phyloP scores from a whole-genome alignment of 768 basidiomycete genomes.

The Auricularia cornea region DNA sequence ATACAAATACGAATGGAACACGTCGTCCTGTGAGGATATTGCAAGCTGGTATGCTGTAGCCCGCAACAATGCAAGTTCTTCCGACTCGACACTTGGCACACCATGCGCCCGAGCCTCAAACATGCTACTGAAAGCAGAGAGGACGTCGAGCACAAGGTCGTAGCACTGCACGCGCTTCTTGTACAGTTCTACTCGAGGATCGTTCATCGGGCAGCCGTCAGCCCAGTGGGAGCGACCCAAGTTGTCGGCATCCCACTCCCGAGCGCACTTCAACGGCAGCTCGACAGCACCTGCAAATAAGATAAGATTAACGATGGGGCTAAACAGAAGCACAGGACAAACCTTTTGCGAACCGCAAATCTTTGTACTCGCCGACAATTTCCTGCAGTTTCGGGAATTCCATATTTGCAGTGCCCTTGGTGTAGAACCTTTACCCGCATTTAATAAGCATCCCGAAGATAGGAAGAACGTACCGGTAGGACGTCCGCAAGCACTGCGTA shows the following conservation, averaged over 20 bases:
- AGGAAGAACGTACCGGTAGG: constrained; percentile 53
- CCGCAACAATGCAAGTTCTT: constrained; percentile 62
- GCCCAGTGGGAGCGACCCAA: constrained; percentile 72
- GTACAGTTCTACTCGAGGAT: constrained; percentile 48
- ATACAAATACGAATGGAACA: constrained; percentile 91
- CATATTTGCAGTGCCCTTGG: constrained; percentile 77
- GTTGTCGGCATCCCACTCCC: constrained; percentile 65
- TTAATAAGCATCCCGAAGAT: constrained; percentile 1
- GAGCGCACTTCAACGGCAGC: constrained; percentile 77
- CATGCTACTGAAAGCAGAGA: constrained; percentile 60
- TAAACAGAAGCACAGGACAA: constrained; percentile 10
- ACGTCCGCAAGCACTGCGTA: constrained; percentile 75
- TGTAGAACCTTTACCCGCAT: constrained; percentile 57
- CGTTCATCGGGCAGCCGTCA: constrained; percentile 46
- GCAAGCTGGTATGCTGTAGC: constrained; percentile 82
- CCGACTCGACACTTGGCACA: constrained; percentile 20
- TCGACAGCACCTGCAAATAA: constrained; percentile 68
- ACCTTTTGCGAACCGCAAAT: constrained; percentile 79
- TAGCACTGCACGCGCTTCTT: constrained; percentile 69
- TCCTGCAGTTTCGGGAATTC: constrained; percentile 80
- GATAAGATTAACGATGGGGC: background rate
- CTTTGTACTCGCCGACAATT: constrained; percentile 82
- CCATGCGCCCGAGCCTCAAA: constrained; percentile 31
- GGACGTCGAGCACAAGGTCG: constrained; percentile 71
- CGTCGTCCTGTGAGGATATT: constrained; percentile 75